Evolutionary conservation across 768 basidiomycete species (phyloP), one percentile per base, ranked within the genome.

Genomic region (Auricularia heimuer): DNA sequence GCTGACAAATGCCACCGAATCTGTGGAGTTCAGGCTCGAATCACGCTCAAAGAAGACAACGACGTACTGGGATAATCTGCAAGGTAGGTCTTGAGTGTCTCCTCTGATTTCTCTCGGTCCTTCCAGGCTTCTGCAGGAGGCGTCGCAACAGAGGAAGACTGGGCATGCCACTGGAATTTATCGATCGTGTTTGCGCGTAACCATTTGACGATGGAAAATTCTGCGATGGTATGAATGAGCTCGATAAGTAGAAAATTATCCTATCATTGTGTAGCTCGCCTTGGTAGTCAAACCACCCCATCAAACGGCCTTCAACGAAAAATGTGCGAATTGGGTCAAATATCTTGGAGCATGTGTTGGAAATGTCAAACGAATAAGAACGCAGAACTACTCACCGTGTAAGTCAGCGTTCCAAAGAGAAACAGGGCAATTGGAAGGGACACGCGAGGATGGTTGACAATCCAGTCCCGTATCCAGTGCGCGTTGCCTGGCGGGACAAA

Each of bases 251-350:
- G 39, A 7, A 42, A 14, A 14, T 14, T 29, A 29, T 29, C 29
- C 29, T 29, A 29, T 29, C 29, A 29, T 7, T 42, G 39, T 42
- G 7, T 35, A 29, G 68, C 77, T 1, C 71, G 89, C 90, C 81
- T 73, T 81, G 81, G 68, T 87, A 85, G 69, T 96, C 87, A 70
- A 97, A 94, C 82, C 91, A 91, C 51, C 92, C 82, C 56, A 89
- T 77, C 70, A 97, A 80, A 70, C 93, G 91, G 33, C 84, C 85
- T 77, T 92, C 82, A 0, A 98, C 83, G 79, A 87, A 92, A 65
- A 93, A 78, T 2, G 86, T 83, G 34, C 96, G 87, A 51, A 99
- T 83, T 2, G 94, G 94, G 74, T 98, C 94, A 70, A 98, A 97
- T 62, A 98, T 84, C 90, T 96, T 67, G 0, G 14, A 11, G 44